phyloP scores from a whole-genome alignment of 768 basidiomycete genomes.

The Mycena galericulata region DNA sequence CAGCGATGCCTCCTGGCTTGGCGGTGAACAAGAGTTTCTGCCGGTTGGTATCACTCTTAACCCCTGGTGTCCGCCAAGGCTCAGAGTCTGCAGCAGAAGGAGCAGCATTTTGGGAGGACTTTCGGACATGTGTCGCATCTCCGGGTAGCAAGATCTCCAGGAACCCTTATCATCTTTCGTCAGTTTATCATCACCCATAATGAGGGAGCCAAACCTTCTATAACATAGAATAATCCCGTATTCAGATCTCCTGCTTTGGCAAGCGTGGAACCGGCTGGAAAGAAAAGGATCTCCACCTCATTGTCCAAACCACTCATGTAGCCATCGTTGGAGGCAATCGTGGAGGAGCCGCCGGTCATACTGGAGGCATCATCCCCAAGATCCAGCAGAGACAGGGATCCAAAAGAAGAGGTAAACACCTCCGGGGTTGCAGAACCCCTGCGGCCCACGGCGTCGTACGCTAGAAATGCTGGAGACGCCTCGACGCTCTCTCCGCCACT shows the following conservation, averaged over 20 bases:
- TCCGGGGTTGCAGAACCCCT: slow-evolving; percentile 52
- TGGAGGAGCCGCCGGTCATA: slow-evolving; percentile 69
- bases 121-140: slow-evolving; percentile 46
- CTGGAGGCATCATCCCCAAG: slow-evolving; percentile 78
- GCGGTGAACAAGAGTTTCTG: slow-evolving; percentile 91
- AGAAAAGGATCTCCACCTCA: slow-evolving; percentile 96
- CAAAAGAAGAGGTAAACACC: slow-evolving; percentile 74
- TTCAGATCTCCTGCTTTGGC: slow-evolving; percentile 92
- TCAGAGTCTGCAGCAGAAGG: slow-evolving; percentile 47
- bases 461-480: slow-evolving; percentile 71
- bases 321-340: slow-evolving; percentile 57
- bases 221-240: slow-evolving; percentile 63
- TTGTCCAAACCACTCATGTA: slow-evolving; percentile 92
- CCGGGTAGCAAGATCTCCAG: slow-evolving; percentile 88
- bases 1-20: slow-evolving; percentile 97
- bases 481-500: slow-evolving; percentile 75
- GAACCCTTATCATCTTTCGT: slow-evolving; percentile 80
- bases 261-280: slow-evolving; percentile 85
- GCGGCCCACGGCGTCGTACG: slow-evolving; percentile 49
- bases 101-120: slow-evolving; percentile 21
- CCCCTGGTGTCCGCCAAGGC: slow-evolving; percentile 49
- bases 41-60: slow-evolving; percentile 48
- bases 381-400: slow-evolving; percentile 79
- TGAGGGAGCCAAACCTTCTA: slow-evolving; percentile 39
- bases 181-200: slow-evolving; percentile 88